Evolutionary conservation across 2,329 filamentous ascomycete genomes (phyloP).

Genomic region (Apiospora koreana): DNA sequence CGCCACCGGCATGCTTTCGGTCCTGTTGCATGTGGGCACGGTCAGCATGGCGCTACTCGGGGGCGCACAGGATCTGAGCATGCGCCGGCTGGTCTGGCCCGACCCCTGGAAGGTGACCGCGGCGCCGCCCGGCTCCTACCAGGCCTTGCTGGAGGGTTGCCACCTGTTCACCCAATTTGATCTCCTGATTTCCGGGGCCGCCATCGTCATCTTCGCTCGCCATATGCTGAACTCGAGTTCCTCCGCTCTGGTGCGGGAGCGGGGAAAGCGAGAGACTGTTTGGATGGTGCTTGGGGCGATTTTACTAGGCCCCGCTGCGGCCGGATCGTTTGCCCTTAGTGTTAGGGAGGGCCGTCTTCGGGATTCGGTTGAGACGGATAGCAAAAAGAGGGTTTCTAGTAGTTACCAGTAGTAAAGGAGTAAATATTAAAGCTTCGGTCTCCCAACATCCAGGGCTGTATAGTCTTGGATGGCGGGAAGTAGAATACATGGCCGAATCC

Average conservation of each 20-base stretch:
- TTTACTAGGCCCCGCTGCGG: background rate
- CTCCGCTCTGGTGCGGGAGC: background rate
- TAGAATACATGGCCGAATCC: background rate
- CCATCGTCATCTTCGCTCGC: background rate
- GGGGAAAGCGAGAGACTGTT: background rate
- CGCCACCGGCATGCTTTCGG: background rate
- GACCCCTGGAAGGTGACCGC: background rate
- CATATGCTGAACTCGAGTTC: background rate
- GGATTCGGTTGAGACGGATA: background rate
- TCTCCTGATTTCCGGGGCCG: background rate
- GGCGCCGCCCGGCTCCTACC: background rate
- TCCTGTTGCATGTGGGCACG: background rate
- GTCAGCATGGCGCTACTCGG: background rate
- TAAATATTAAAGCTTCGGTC: background rate
- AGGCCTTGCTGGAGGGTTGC: background rate
- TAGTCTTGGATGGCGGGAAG: background rate
- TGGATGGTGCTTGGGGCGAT: background rate
- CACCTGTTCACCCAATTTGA: background rate
- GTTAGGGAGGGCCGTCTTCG: background rate
- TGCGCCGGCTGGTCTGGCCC: background rate
- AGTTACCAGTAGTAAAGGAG: background rate
- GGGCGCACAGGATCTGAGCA: background rate
- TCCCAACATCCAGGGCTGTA: background rate
- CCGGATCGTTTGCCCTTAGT: background rate
- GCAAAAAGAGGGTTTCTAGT: background rate